Evolutionary conservation across 1,284 basidiomycete genomes (phyloP), one percentile per base, ranked within the genome.

Genomic region (Papiliotrema fonsecae): DNA sequence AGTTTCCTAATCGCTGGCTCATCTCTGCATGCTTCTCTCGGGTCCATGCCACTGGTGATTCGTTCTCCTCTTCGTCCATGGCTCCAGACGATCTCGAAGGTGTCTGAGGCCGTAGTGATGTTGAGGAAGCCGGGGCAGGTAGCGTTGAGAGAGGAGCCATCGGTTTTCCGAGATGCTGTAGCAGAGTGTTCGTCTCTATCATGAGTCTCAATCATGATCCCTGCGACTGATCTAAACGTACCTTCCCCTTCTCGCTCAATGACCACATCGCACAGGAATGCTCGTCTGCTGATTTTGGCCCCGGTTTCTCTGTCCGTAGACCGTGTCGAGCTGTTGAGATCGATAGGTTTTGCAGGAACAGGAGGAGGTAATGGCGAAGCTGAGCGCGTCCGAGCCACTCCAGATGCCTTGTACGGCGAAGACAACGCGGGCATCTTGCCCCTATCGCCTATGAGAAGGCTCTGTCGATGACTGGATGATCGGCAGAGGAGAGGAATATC

Each of bases 191-290:
- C 1, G 67, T 66, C 36, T 69, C 69, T 69, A 19, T 11, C 25
- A 13, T 49, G 28, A 46, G 39, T 27, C 14, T 45, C 30, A 30
- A 45, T 42, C 45, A 26, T 35, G 16, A 21, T 35, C 31, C 40
- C 32, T 28, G 24, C 10, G 11, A 25, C 14, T 19, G 6, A 6
- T 36, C 7, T 6, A 21, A 14, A 47, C 55, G 21, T 32, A 62
- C 64, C 68, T 34, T 65, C 64, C 11, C 65, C 64, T 18, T 65
- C 53, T 6, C 47, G 48, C 36, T 72, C 69, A 16, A 72, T 54
- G 2, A 72, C 62, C 0, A 72, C 56, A 57, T 74, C 72, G 36
- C 66, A 66, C 7, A 68, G 53, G 37, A 72, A 69, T 0, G 72
- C 69, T 37, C 72, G 56, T 18, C 58, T 50, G 0, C 64, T 65